These are phyloP conservation scores for Kazachstania bromeliacearum DNA, from an alignment of 805 yeast species.

Conservation along the genomic window DNA sequence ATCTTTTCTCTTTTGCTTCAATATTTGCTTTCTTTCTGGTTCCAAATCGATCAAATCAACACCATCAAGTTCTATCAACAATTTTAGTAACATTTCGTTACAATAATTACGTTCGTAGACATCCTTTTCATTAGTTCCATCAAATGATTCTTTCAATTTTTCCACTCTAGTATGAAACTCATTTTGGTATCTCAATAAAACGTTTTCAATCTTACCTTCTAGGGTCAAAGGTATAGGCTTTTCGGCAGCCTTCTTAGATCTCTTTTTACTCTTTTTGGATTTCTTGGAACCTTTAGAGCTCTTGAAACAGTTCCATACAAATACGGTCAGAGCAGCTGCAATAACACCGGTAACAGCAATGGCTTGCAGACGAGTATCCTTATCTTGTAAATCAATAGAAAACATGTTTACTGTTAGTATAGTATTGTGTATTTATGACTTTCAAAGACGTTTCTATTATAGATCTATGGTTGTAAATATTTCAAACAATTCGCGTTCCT, in stretches of 20 bases:
- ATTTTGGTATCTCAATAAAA: slow-evolving; percentile 17
- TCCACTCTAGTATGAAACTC: slow-evolving; percentile 21
- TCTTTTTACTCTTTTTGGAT: slow-evolving; percentile 6
- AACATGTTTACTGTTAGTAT: neutral
- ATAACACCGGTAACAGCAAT: slow-evolving; percentile 11
- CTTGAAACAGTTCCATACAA: slow-evolving; percentile 10
- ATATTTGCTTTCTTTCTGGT: slow-evolving; percentile 35
- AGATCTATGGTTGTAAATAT: no score
- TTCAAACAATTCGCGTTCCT: no score
- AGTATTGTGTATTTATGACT: no score
- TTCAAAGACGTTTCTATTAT: no score
- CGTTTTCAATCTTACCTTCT: slow-evolving; percentile 22
- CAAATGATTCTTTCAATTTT: slow-evolving; percentile 14
- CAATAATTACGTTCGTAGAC: slow-evolving; percentile 45
- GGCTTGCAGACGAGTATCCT: neutral
- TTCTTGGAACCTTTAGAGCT: slow-evolving; percentile 4
- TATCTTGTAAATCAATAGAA: slow-evolving; percentile 1
- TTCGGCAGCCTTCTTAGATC: slow-evolving; percentile 4
- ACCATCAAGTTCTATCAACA: slow-evolving; percentile 57
- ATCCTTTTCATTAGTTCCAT: slow-evolving; percentile 19
- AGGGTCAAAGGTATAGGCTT: slow-evolving; percentile 17
- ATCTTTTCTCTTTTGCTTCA: slow-evolving; percentile 50
- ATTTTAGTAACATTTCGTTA: slow-evolving; percentile 60
- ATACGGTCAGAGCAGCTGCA: slow-evolving; percentile 10
- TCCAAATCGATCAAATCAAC: slow-evolving; percentile 36